Base-by-base conservation (phyloP, 768 basidiomycete genomes). In the Cystofilobasidium bisporidii region DNA sequence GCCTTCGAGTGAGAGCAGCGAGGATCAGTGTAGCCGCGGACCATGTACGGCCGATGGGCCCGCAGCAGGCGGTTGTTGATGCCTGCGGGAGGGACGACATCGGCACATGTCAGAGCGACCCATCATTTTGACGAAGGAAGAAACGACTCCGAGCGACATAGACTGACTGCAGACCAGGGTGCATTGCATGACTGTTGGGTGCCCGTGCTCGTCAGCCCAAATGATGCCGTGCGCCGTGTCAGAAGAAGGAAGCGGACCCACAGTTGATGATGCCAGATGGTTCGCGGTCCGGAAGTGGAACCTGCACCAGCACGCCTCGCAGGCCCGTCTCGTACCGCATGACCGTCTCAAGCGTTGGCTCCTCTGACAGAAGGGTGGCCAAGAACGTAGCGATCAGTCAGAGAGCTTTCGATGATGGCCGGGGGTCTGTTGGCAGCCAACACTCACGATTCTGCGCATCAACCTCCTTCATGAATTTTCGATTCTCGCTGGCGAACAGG, bases 31-130 rank as follows among this genome's bases (percentile, higher is more conserved):
- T 56, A 56, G 30, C 53, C 53, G 26, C 15, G 26, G 30, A 20
- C 26, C 53, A 56, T 56, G 30, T 32, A 56, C 53, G 53, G 53
- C 30, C 53, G 53, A 15, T 56, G 53, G 8, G 53, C 53, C 28
- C 53, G 53, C 17, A 56, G 53, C 12, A 56, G 26, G 28, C 53
- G 53, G 30, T 56, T 56, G 53, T 32, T 9, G 28, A 56, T 56
- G 53, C 53, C n/a, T n/a, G n/a, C n/a, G n/a, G n/a, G n/a, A n/a
- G n/a, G n/a, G n/a, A n/a, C n/a, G n/a, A n/a, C n/a, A n/a, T n/a
- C n/a, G n/a, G n/a, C n/a, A n/a, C n/a, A n/a, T n/a, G n/a, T n/a
- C n/a, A n/a, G n/a, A n/a, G n/a, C n/a, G n/a, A n/a, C n/a, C n/a
- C n/a, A n/a, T n/a, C n/a, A n/a, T n/a, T n/a, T n/a, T n/a, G n/a